Conservation (phyloP, 371 early-diverging fungal species). For the Mucor sp. region DNA sequence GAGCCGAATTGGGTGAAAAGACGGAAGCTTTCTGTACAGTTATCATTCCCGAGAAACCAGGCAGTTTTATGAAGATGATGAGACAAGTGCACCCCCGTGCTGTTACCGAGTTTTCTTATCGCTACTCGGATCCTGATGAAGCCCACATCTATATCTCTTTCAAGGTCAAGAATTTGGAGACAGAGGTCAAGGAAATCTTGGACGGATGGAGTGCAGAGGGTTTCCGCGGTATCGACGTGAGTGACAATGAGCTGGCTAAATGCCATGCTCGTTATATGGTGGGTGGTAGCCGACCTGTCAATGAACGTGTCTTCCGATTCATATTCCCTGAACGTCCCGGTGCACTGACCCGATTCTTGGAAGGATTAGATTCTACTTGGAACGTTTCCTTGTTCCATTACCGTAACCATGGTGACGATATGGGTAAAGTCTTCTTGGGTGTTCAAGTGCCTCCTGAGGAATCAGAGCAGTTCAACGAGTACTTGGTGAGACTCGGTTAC, state of each 20-base stretch:
- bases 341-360: conserved; percentile 83
- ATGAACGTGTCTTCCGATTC: conserved; percentile 93
- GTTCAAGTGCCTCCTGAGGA: conserved; percentile 85
- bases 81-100: conserved; percentile 77
- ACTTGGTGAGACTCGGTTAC: conserved; percentile 76
- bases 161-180: conserved; percentile 61
- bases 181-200: conserved; percentile 74
- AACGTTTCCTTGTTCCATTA: conserved; percentile 97
- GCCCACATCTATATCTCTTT: conserved; percentile 93
- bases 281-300: conserved; percentile 74
- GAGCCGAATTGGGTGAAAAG: conserved; percentile 89
- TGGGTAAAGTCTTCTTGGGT: conserved; percentile 90
- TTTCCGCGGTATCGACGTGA: conserved; percentile 79
- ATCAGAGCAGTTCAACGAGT: conserved; percentile 62
- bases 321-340: conserved; percentile 96
- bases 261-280: conserved; percentile 91
- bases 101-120: conserved; percentile 93
- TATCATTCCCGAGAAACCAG: conserved; percentile 89
- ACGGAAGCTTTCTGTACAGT: conserved; percentile 89
- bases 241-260: conserved; percentile 93
- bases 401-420: conserved; percentile 93
- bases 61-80: conserved; percentile 84
- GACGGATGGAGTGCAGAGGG: conserved; percentile 55
- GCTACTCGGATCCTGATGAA: conserved; percentile 73
- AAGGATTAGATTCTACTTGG: conserved; percentile 72